phyloP scores from a whole-genome alignment of 2,329 filamentous ascomycete genomes.

The Ascochyta lentis region DNA sequence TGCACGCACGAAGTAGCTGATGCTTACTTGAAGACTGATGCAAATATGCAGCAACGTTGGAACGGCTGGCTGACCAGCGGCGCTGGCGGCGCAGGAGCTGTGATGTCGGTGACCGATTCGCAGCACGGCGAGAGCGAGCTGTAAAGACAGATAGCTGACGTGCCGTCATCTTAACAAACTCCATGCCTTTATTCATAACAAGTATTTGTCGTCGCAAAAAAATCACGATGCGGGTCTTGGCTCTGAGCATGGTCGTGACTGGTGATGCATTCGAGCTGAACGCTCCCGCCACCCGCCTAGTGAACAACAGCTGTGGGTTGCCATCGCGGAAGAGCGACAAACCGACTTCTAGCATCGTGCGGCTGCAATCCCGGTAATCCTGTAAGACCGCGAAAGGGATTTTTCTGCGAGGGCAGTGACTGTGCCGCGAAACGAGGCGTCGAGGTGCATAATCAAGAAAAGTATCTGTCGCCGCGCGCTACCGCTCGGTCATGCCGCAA shows the following conservation, averaged over 20 bases:
- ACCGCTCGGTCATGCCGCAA: conserved; percentile 27
- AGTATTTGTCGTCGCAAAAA: conserved; percentile 25
- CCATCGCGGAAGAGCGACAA: conserved; percentile 31
- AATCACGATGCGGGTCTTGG: conserved; percentile 33
- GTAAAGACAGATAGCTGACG: neutral
- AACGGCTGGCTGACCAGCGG: conserved; percentile 23
- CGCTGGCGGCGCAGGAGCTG: conserved; percentile 18
- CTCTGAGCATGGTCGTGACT: conserved; percentile 25
- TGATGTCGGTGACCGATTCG: conserved; percentile 3
- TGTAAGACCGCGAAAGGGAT: conserved; percentile 33
- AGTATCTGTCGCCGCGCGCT: conserved; percentile 31
- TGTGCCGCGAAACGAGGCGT: conserved; percentile 8
- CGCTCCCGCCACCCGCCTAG: conserved; percentile 10
- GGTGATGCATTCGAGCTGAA: conserved; percentile 41
- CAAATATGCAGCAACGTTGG: conserved; percentile 20
- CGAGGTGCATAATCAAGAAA: conserved; percentile 15
- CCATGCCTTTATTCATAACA: conserved; percentile 22
- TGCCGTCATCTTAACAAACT: neutral
- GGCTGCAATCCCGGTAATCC: conserved; percentile 12
- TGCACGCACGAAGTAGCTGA: conserved; percentile 9
- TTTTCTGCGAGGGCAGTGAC: neutral
- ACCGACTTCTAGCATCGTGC: conserved; percentile 31
- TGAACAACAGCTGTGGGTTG: conserved; percentile 28
- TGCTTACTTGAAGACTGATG: conserved; percentile 30
- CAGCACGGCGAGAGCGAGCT: conserved; percentile 6